Evolutionary conservation across 495 filamentous ascomycete genomes (phyloP), one percentile per base, ranked within the genome.

Genomic region (Tuber borchii): DNA sequence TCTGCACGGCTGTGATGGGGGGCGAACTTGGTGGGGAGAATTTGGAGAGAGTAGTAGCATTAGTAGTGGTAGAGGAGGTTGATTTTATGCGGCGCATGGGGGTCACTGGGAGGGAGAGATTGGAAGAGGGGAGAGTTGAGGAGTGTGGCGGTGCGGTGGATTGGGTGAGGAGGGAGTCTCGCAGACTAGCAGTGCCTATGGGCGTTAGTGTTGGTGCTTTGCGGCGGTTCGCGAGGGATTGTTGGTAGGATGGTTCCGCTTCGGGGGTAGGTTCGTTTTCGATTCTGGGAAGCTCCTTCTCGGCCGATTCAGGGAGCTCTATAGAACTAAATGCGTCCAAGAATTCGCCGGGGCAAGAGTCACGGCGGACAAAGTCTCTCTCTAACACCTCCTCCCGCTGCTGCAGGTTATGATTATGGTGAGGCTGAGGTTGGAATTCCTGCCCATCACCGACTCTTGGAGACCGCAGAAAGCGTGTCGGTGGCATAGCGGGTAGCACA

Each of bases 1-100:
- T 3, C 56, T 65, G 56, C 26, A 65, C 56, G 56, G 56, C 56
- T 31, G 56, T 65, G 56, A 34, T 34, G 26, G 56, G 56, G 26
- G 56, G 56, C 0, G 56, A 65, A 16, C 26, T 65, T 65, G 56
- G 56, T 65, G 56, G 56, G 56, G 56, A 65, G 56, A 65, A 34
- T 34, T 5, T 65, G 14, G 56, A 17, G 56, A 65, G 56, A 16
- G 51, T 16, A 10, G 56, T 16, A 4, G 56, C 26, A 31, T 61
- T 5, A 56, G 56, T 34, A 31, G 12, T 16, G 34, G 56, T 65
- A 19, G 56, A 65, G 56, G 56, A 65, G 19, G 78, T 79, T 16
- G 78, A 79, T 69, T 79, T 79, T 5, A 79, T 79, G 19, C 78
- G 73, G 26, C 77, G 76, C 78, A 79, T 79, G 56, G 78, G 77